Evolutionary conservation across 139 green algal species (phyloP).

Genomic region (Micromonas commoda): DNA sequence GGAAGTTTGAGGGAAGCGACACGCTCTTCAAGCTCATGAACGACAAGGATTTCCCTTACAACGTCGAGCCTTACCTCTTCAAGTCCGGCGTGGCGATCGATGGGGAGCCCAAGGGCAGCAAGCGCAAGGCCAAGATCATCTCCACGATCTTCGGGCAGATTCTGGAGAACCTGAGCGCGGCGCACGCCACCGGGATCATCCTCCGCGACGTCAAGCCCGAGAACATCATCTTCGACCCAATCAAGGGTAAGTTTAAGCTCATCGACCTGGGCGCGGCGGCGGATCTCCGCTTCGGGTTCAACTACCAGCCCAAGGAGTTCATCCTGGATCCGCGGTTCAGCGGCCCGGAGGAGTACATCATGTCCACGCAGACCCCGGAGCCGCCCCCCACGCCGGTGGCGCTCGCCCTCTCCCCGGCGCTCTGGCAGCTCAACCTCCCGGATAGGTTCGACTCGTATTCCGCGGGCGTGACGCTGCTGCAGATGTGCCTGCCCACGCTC

Average conservation of each 20-base stretch:
- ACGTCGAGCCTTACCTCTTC: conserved; percentile 74
- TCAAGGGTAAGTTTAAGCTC: conserved; percentile 41
- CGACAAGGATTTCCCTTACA: conserved; percentile 83
- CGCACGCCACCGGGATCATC: conserved; percentile 48
- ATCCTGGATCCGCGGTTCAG: conserved; percentile 44
- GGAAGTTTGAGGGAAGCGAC: conserved; percentile 39
- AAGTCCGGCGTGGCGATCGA: conserved; percentile 14
- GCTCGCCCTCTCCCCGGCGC: conserved; percentile 43
- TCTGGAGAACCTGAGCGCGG: conserved; percentile 25
- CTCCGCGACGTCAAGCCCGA: conserved; percentile 55
- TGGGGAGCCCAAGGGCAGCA: not conserved
- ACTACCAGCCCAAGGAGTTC: conserved; percentile 53
- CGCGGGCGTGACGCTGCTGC: conserved; percentile 44
- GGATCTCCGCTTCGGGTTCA: conserved; percentile 48
- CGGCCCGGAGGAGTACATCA: conserved; percentile 51
- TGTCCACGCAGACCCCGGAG: conserved; percentile 46
- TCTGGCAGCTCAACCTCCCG: conserved; percentile 53
- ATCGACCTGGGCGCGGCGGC: conserved; percentile 53
- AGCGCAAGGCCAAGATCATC: conserved; percentile 30
- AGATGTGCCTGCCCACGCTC: conserved; percentile 44
- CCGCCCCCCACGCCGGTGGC: conserved; percentile 43
- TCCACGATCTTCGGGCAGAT: conserved; percentile 38
- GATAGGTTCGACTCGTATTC: conserved; percentile 55
- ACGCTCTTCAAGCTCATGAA: conserved; percentile 42
- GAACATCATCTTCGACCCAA: conserved; percentile 47